Base-by-base conservation (phyloP, 2,329 filamentous ascomycete species). In the Xylariaceae sp. region DNA sequence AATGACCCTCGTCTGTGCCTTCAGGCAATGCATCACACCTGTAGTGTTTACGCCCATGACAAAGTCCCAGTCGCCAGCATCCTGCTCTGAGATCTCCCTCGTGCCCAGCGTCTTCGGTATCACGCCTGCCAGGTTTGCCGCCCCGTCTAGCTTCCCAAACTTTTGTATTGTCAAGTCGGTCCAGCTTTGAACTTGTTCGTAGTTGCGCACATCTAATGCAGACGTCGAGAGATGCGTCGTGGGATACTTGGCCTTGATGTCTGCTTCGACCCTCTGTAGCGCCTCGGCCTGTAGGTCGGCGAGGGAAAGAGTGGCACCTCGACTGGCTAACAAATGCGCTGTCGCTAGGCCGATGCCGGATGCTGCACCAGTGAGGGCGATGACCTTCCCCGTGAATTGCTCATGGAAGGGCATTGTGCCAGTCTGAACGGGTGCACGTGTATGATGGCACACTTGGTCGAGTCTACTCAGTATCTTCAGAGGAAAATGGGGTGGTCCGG, bases 11-110 rank as follows among this genome's bases (percentile, higher is more conserved):
- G 80, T 52, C 56, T 81, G 61, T 10, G 73, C 72, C 7, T 74
- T 62, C 51, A 81, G 49, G 51, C 74, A 78, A 46, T 78, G 72
- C 62, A 78, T 74, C 32, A 74, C 63, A 5, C 78, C 75, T 7
- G 58, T 66, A 5, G 70, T 48, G 56, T 78, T 77, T 11, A 75
- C 68, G 1, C 60, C 57, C 42, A 77, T 57, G 14, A 71, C 61
- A 35, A 64, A 61, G 42, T 74, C 66, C 68, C 70, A 75, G 27
- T 71, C 65, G 0, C 68, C 64, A 15, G 73, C 67, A 0, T 62
- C 63, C 18, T 69, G 47, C 17, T 47, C 30, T 14, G 42, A 19
- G 4, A 44, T 33, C 2, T 30, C n/a, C 11, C 17, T 42, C 44
- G 15, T n/a, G 4, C 22, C 19, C n/a, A 38, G 2, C 5, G 18